Evolutionary conservation across 2,329 filamentous ascomycete species (phyloP), one percentile per base, ranked within the genome.

Genomic region (Fusarium equiseti): DNA sequence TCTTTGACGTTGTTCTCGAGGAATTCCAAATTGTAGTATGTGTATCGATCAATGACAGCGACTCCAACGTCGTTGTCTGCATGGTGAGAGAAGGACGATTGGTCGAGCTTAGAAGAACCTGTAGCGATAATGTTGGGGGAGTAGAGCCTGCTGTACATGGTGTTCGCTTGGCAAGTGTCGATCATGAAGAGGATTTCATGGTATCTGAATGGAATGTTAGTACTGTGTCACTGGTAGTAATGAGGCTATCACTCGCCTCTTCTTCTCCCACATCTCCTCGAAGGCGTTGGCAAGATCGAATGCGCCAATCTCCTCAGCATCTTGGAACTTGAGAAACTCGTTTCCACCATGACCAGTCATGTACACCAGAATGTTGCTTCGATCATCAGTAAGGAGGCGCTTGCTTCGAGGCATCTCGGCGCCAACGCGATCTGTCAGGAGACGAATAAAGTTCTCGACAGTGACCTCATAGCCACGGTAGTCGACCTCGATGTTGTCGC

Each of bases 261-360:
- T 97, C 89, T 99, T 99, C 87, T 99, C 96, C 93, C 95, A 98
- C 96, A 99, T 99, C 85, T 99, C 95, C 81, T 97, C 94, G 79
- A 99, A 98, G 0, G 96, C 96, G 81, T 99, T 94, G 8, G 97
- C 96, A 61, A 99, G 84, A 82, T 99, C 96, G 79, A 97, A 98
- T 0, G 94, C 94, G 59, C 94, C 95, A 72, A 99, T 98, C 82
- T 99, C 96, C 80, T 99, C 96, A 9, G 94, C 93, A 75, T 99
- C 96, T 81, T 99, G 96, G 77, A 99, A 99, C 80, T 99, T 99
- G 63, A 99, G 83, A 76, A 99, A 99, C 82, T 98, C 95, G 79
- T 98, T 97, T 20, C 96, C 96, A 32, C 96, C 96, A 77, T 99
- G 96, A 1, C 96, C 96, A 1, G 96, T 99, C 96, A 99, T 99